Conservation (phyloP, 176 grass and related monocot species). For the Cocos nucifera region DNA sequence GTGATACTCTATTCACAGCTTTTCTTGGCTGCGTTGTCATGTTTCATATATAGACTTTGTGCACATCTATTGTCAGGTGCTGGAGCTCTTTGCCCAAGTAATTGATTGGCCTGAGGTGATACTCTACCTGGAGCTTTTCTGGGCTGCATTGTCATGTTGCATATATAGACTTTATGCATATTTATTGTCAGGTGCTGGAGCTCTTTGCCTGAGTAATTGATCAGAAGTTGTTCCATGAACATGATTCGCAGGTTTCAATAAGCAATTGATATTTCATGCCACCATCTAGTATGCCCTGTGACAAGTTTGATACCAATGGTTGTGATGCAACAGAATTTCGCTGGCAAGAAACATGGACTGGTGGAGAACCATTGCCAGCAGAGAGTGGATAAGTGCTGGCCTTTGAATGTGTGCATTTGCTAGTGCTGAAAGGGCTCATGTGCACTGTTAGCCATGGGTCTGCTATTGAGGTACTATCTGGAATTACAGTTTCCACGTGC, state of each 20-base stretch:
- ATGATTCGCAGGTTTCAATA: no score
- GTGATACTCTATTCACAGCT: conserved; percentile 97
- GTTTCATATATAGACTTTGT: conserved; percentile 88
- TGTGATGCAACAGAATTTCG: conserved; percentile 55
- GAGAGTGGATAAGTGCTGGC: conserved; percentile 66
- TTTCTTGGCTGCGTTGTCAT: conserved; percentile 92
- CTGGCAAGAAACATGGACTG: conserved; percentile 48
- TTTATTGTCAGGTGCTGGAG: conserved; percentile 86
- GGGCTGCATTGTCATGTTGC: no score
- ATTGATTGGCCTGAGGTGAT: conserved; percentile 44
- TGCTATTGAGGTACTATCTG: conserved; percentile 75
- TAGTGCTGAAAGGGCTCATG: conserved; percentile 91
- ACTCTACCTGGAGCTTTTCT: no score
- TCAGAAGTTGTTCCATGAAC: conserved; percentile 61
- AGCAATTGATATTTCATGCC: conserved; percentile 7
- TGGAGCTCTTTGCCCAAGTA: conserved; percentile 68
- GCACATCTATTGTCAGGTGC: conserved; percentile 86
- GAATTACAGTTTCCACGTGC: conserved; percentile 78
- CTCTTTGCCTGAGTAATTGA: conserved; percentile 76
- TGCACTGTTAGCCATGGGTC: conserved; percentile 74
- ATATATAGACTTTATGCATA: conserved; percentile 69
- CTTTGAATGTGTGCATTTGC: conserved; percentile 84
- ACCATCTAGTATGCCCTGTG: conserved; percentile 80
- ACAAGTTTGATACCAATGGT: conserved; percentile 60
- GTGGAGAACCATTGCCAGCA: conserved; percentile 44